Evolutionary conservation across 345 rosid genomes (phyloP).

Genomic region (Eucalyptus marginata): DNA sequence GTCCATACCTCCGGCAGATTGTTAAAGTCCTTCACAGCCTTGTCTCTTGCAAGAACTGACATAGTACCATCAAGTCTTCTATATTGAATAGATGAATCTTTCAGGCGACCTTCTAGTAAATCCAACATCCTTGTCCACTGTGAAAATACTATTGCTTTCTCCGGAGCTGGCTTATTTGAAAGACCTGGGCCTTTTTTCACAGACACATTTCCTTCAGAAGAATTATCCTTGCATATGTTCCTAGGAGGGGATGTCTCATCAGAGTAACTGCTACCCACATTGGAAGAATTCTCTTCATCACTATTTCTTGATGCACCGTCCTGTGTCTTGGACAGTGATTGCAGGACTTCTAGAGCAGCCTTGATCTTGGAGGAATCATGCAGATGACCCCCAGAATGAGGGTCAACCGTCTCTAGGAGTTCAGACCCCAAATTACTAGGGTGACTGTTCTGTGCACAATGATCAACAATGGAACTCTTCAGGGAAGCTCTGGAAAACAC

Average conservation of each 20-base stretch:
- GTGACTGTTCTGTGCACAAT: constrained; percentile 8
- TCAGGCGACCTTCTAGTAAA: constrained; percentile 71
- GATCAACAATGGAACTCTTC: constrained; percentile 21
- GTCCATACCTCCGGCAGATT: constrained; percentile 70
- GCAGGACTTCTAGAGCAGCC: constrained; percentile 78
- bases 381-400: constrained; percentile 9
- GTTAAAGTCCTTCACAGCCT: constrained; percentile 95
- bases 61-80: constrained; percentile 98
- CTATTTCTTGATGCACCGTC: constrained; percentile 2
- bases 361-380: constrained; percentile 78
- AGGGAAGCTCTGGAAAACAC: constrained; percentile 44
- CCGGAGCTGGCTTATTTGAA: constrained; percentile 30
- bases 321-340: constrained; percentile 36
- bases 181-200: constrained; percentile 2
- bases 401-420: constrained; percentile 6
- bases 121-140: constrained; percentile 98
- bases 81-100: constrained; percentile 56
- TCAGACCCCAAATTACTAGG: constrained; percentile 21
- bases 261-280: neutral
- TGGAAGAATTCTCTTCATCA: constrained; percentile 4
- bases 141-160: constrained; percentile 91
- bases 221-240: neutral
- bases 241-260: constrained; percentile 7
- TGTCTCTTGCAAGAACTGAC: constrained; percentile 90
- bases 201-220: constrained; percentile 4